These are phyloP conservation scores for Trifolium pratense DNA, from an alignment of 306 rosid species.

Conservation along the genomic window DNA sequence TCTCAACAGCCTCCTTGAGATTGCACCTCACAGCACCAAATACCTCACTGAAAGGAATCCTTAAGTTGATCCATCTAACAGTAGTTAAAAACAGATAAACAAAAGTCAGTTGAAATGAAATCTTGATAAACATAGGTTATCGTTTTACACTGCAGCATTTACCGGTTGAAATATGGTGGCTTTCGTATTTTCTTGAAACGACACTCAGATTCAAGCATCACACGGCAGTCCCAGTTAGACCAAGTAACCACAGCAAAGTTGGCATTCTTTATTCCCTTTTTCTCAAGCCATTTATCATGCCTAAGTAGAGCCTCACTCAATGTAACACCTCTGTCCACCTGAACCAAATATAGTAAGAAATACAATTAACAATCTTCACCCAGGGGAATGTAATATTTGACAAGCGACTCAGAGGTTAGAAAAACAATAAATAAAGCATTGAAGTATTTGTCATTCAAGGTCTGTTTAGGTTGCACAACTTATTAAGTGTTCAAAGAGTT, in stretches of 20 bases:
- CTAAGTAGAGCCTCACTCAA: conserved; percentile 86
- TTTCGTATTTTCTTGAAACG: conserved; percentile 87
- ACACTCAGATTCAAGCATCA: conserved; percentile 96
- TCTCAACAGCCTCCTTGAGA: conserved; percentile 91
- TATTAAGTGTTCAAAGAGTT: conserved; percentile 11
- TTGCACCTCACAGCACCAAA: conserved; percentile 82
- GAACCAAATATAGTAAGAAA: conserved; percentile 43
- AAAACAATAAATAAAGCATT: conserved; percentile 17
- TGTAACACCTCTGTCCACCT: conserved; percentile 95
- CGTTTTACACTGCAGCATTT: conserved; percentile 43
- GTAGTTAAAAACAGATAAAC: conserved; percentile 41
- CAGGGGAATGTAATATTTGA: conserved; percentile 25
- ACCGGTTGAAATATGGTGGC: conserved; percentile 94
- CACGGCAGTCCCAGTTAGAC: conserved; percentile 95
- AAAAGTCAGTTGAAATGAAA: conserved; percentile 43
- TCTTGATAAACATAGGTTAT: conserved; percentile 26
- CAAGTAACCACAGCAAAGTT: conserved; percentile 95
- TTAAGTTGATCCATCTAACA: conserved; percentile 89
- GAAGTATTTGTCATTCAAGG: conserved; percentile 16
- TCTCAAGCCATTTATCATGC: conserved; percentile 98
- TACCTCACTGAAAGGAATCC: conserved; percentile 82
- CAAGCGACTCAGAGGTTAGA: conserved; percentile 16
- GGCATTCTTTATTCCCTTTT: conserved; percentile 82
- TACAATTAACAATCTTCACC: conserved; percentile 26
- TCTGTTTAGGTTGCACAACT: conserved; percentile 21